Percentiles rank a stretch among this genome's conserved stretches.
phyloP scores from a whole-genome alignment of 1,139 yeast species.

The Geotrichum siamense region DNA sequence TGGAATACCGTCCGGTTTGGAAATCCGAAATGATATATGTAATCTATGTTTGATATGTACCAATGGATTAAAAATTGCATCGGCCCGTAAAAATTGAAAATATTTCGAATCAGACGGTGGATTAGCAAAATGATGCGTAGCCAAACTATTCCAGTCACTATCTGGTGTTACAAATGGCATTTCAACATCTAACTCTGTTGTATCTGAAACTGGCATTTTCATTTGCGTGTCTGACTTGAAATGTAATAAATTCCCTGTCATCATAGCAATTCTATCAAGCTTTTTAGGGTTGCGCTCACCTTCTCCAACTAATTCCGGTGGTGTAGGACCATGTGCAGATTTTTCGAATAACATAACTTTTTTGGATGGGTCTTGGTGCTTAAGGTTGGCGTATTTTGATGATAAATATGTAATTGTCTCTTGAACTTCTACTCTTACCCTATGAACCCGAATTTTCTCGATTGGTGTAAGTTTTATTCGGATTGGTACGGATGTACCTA shows the following conservation, averaged over 20 bases:
- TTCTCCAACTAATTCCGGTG: background rate
- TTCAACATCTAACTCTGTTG: constrained; percentile 14
- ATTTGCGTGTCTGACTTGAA: constrained; percentile 1
- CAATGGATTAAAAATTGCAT: constrained; percentile 58
- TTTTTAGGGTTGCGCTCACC: background rate
- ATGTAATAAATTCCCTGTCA: constrained; percentile 14
- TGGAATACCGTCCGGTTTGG: constrained; percentile 53
- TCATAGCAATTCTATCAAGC: constrained; percentile 1
- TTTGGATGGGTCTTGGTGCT: constrained; percentile 28
- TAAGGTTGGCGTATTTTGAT: constrained; percentile 28
- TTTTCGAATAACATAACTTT: constrained; percentile 30
- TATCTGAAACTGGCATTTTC: background rate
- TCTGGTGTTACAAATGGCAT: constrained; percentile 24
- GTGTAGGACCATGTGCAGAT: constrained; percentile 4
- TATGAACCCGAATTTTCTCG: constrained; percentile 57
- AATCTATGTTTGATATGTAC: constrained; percentile 67
- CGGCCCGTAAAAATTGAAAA: constrained; percentile 47
- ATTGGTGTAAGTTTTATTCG: constrained; percentile 69
- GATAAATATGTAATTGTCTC: constrained; percentile 64
- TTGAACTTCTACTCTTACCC: constrained; percentile 63
- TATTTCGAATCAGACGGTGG: constrained; percentile 16
- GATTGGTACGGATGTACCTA: constrained; percentile 56
- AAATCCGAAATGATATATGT: constrained; percentile 71
- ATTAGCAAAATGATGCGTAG: constrained; percentile 21
- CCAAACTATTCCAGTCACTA: constrained; percentile 19